Base-by-base conservation (phyloP, 1,284 basidiomycete species). In the Trichosporon coremiiforme region DNA sequence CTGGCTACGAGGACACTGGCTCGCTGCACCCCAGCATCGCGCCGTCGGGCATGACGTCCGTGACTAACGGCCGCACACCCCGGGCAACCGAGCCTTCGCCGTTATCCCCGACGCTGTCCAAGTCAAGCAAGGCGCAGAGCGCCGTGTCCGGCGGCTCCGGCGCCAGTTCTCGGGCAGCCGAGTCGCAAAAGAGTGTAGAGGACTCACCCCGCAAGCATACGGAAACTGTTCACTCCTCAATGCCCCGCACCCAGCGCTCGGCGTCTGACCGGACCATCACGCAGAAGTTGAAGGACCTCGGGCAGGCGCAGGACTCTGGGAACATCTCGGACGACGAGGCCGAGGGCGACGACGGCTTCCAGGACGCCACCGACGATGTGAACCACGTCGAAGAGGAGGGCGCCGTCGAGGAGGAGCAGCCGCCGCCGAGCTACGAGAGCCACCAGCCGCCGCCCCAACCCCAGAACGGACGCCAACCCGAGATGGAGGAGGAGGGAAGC, bases 91-190 rank as follows among this genome's bases (percentile, higher is more conserved):
- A 76, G 10, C 77, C 76, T 15, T 79, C 78, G 5, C 80, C 79
- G 0, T 68, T 80, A 0, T 78, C 80, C 13, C 80, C 80, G 0
- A 78, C 76, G 4, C 77, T 78, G 20, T 50, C 31, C 20, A 64
- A 68, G 62, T 50, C 62, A 31, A 57, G 31, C 57, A 60, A 60
- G 57, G 57, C 57, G 57, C 57, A 60, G 57, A 60, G 57, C 31
- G 29, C 67, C 20, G 60, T 68, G 45, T 68, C 67, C 2, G 67
- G 67, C 47, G 62, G 45, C 9, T 68, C 67, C 17, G 64, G 64
- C 12, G 38, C 64, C 45, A 31, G 45, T 22, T 65, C 38, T 1
- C 64, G n/a, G 4, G 63, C 36, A 8, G 38, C 38, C 63, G 63
- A 64, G 63, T 38, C 63, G 9, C 35, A 41, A 36, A 38, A 33